Conservation (phyloP, 2,329 filamentous ascomycete genomes). For the Claviceps fusiformis region DNA sequence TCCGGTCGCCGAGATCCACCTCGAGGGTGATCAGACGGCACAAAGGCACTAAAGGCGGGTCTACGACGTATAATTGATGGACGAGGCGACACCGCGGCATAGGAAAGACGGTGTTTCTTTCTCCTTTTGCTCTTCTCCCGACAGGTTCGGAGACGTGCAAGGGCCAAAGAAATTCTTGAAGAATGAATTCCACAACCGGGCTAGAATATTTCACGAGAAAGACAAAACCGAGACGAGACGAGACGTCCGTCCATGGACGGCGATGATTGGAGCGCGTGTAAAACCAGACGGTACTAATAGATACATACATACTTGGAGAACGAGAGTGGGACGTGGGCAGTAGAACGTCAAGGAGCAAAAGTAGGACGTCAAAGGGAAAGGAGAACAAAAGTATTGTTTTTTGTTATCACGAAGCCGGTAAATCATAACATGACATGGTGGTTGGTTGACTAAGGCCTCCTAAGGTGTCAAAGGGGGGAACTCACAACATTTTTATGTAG, state of each 20-base stretch:
- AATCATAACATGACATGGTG: too few species aligned
- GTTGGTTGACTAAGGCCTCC: too few species aligned
- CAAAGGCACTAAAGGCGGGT: slow-evolving; percentile 10
- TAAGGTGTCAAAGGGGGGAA: too few species aligned
- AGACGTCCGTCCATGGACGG: not conserved
- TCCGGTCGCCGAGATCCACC: slow-evolving; percentile 35
- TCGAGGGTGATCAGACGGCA: slow-evolving; percentile 25
- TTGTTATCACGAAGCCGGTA: too few species aligned
- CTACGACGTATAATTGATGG: not conserved
- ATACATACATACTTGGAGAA: not conserved
- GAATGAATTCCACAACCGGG: not conserved
- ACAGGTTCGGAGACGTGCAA: not conserved
- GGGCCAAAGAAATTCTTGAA: not conserved
- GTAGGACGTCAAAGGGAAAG: not conserved
- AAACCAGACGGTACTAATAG: not conserved
- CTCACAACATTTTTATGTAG: too few species aligned
- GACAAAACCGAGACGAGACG: not conserved
- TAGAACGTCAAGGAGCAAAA: not conserved
- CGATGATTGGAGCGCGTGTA: not conserved
- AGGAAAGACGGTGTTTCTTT: not conserved
- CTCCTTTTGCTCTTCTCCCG: not conserved
- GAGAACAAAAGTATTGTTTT: not conserved
- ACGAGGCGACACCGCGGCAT: too few species aligned
- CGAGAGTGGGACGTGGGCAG: not conserved
- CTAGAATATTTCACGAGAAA: not conserved